Base-by-base conservation (phyloP, 2,329 filamentous ascomycete species). In the Neofusicoccum cordaticola region DNA sequence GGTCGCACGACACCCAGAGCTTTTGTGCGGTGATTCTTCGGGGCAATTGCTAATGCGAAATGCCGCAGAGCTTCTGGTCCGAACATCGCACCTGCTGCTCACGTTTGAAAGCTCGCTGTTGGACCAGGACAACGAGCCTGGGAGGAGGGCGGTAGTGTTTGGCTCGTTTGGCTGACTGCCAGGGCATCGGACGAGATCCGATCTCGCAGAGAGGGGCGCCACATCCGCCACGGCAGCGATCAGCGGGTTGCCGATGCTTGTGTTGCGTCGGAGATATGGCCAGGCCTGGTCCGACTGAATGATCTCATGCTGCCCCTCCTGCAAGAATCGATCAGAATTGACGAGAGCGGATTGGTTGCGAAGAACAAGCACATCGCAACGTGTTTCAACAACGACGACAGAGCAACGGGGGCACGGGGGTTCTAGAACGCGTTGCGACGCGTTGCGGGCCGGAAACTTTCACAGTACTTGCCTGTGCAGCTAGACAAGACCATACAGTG, bases 101-200 rank as follows among this genome's bases (percentile, higher is more conserved):
- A 86, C 84, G 65, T 78, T 90, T 27, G 91, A 95, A 72, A 81
- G 85, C 71, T 87, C 87, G 1, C 79, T 86, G 64, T 79, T 83
- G 57, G 85, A 90, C 70, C 84, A 90, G 68, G 78, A 84, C 53
- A 82, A 82, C 51, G 79, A 83, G 66, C 83, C 84, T 72, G 87
- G 87, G 76, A 39, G 39, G 15, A 90, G 88, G 77, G 88, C 89
- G 62, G 81, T 92, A 63, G 81, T 90, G 47, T 88, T 90, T 75
- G 83, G 85, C 58, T 83, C 83, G 5, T 80, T 79, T 58, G 74
- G 74, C 44, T 72, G 65, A 64, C 27, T 52, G 41, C 19, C 50
- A 42, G 44, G 31, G n/a, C 27, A 35, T 51, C 45, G 44, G 58
- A n/a, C 35, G 34, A 62, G 45, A 51, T 51, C 56, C 58, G 44